phyloP scores from a whole-genome alignment of 345 rosid species.

The Microcos paniculata region DNA sequence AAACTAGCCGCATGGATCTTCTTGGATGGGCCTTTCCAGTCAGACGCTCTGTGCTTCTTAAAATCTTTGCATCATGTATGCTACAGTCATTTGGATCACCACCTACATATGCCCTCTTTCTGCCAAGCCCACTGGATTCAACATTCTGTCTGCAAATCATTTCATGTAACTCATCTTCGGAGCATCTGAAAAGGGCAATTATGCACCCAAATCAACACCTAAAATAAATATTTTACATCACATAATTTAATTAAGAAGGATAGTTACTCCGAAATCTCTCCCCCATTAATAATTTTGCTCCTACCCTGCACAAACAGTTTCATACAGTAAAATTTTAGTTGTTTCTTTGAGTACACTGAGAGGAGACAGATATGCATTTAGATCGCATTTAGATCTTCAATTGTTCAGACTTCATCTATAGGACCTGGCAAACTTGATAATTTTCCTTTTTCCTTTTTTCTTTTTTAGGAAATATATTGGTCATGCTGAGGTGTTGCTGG shows the following conservation, averaged over 20 bases:
- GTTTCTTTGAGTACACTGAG: constrained; percentile 9
- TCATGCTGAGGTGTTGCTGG: neutral
- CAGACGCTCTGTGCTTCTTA: constrained; percentile 34
- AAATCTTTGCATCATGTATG: constrained; percentile 29
- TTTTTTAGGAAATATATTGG: neutral
- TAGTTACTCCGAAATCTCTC: constrained; percentile 56
- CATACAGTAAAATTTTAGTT: constrained; percentile 16
- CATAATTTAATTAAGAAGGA: constrained; percentile 16
- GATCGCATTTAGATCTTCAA: neutral
- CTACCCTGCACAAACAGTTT: constrained; percentile 59
- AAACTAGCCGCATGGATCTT: constrained; percentile 60
- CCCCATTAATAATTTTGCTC: constrained; percentile 47
- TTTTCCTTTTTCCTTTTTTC: neutral
- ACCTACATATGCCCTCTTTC: constrained; percentile 31
- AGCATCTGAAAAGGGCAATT: constrained; percentile 42
- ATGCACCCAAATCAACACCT: constrained; percentile 10
- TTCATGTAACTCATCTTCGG: constrained; percentile 26
- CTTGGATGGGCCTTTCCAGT: constrained; percentile 41
- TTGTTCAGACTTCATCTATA: neutral
- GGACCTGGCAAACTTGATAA: neutral
- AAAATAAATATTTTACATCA: neutral
- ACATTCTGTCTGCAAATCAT: constrained; percentile 27
- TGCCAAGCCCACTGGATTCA: constrained; percentile 28
- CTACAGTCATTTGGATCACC: constrained; percentile 17
- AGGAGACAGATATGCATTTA: neutral